Percentiles rank a stretch among this genome's conserved stretches.
phyloP scores from a whole-genome alignment of 1,284 basidiomycete genomes.

The Schizophyllum commune region DNA sequence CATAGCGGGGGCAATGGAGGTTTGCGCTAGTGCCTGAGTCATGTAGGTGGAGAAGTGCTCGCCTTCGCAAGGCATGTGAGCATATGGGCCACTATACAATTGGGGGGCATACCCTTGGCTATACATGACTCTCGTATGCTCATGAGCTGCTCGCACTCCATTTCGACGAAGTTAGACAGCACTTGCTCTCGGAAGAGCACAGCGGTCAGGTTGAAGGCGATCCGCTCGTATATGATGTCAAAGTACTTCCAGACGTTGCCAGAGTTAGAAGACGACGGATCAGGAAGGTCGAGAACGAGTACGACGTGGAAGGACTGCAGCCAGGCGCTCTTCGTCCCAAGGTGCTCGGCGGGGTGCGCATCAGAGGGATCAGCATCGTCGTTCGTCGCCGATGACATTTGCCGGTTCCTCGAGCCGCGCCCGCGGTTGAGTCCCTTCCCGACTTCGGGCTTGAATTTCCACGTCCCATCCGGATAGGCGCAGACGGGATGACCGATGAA shows the following conservation, averaged over 20 bases:
- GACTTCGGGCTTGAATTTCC: conserved; percentile 58
- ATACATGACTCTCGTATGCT: conserved; percentile 62
- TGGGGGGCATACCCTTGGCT: conserved; percentile 61
- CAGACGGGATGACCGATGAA: conserved; percentile 95
- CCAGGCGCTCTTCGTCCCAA: conserved; percentile 35
- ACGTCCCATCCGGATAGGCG: conserved; percentile 63
- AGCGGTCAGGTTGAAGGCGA: conserved; percentile 82
- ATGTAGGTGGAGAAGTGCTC: conserved; percentile 49
- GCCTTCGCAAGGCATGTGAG: no score
- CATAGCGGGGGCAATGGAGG: conserved; percentile 70
- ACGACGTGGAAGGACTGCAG: conserved; percentile 85
- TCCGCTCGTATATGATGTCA: conserved; percentile 80
- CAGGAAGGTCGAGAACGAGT: conserved; percentile 82
- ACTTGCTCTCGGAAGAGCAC: conserved; percentile 86
- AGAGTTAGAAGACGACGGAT: conserved; percentile 74
- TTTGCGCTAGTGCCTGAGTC: conserved; percentile 51
- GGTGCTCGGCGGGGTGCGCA: conserved; percentile 22
- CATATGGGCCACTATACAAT: no score
- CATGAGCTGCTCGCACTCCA: conserved; percentile 63
- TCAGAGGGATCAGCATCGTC: conserved; percentile 19
- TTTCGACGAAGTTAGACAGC: conserved; percentile 73
- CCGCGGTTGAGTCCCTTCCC: conserved; percentile 34
- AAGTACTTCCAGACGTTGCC: conserved; percentile 74
- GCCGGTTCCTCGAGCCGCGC: conserved; percentile 27
- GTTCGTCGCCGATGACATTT: conserved; percentile 17